Percentiles rank a stretch among this genome's conserved stretches.
Conservation (phyloP, 768 basidiomycete genomes). For the Mycena chlorophos region DNA sequence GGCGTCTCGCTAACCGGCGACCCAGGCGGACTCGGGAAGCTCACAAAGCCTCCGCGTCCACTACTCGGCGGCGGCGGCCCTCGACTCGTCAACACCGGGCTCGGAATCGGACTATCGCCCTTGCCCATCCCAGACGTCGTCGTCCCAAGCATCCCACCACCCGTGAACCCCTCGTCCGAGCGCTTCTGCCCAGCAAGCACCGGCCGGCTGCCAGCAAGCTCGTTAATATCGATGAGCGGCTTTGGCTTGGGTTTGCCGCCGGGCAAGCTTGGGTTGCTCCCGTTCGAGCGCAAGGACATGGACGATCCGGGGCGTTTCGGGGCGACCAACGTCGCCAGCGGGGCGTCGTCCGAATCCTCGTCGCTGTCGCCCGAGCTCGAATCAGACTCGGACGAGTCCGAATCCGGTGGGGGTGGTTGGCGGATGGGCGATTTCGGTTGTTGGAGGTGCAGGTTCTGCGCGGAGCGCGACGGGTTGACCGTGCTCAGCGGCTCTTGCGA, state of each 20-base stretch:
- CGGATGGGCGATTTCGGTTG: not conserved
- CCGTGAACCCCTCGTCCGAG: constrained; percentile 39
- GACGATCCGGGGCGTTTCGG: constrained; percentile 71
- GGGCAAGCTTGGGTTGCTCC: constrained; percentile 1
- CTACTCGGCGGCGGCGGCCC: constrained; percentile 12
- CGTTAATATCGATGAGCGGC: constrained; percentile 54
- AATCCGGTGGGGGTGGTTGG: constrained; percentile 21
- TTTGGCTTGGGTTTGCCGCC: constrained; percentile 28
- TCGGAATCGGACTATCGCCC: not conserved
- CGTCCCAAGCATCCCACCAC: constrained; percentile 31
- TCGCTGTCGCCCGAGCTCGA: constrained; percentile 16
- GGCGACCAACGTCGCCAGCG: constrained; percentile 59
- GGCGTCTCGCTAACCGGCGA: constrained; percentile 15
- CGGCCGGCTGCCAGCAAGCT: constrained; percentile 32
- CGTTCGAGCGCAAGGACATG: constrained; percentile 37
- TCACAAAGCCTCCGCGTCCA: constrained; percentile 7
- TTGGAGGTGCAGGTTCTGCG: not conserved
- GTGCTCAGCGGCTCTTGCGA: not conserved
- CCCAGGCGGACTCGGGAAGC: constrained; percentile 17
- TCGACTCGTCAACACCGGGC: constrained; percentile 19
- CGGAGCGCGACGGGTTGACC: not conserved
- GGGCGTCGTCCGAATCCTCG: constrained; percentile 59
- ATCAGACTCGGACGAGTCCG: constrained; percentile 26
- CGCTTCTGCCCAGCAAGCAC: constrained; percentile 9
- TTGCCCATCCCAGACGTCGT: not conserved